Base-by-base conservation (phyloP, 192 early-diverging fungal genomes). In the Mortierella hygrophila region DNA sequence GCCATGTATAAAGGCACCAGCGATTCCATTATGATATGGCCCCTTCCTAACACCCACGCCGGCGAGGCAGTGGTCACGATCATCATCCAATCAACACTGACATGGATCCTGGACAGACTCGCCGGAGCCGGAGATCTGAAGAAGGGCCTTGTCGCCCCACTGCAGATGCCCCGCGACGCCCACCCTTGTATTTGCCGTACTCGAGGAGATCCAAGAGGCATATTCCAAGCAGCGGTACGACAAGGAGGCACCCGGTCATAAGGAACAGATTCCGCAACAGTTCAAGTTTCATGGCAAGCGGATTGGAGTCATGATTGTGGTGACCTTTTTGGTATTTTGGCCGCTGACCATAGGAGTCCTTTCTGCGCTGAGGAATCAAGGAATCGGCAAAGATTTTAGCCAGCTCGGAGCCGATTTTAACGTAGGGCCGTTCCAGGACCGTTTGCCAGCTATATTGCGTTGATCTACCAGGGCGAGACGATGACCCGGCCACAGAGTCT, bases 31-130 rank as follows among this genome's bases (percentile, higher is more conserved):
- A 63, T 42, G 41, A 46, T 80, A 40, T 80, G 78, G 78, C 78
- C 78, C 15, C 42, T 80, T 4, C 78, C 78, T 57, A 80, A 80
- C 57, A 73, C 78, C 42, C 57, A 74, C 3, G 78, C 78, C 8
- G 78, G 71, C 7, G 78, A 80, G 4, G 78, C 78, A 37, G 70
- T 57, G 6, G 54, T 80, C 20, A 80, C 78, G 29, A 72, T 80
- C 54, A 73, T 80, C 78, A 57, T 80, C 44, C 78, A 80, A 26
- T 74, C 55, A 35, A 72, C 78, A 20, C 57, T 80, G 6, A 80
- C 78, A 71, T 80, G 78, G 78, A 44, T 80, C 60, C 71, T 80
- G 11, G 78, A 80, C 32, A 71, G 78, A 54, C 71, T 80, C 52
- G 78, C 78, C 26, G 78, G 74, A 40, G 55, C 46, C 4, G 71